Evolutionary conservation across 2,329 filamentous ascomycete genomes (phyloP).

Genomic region (Dichotomopilus funicola): DNA sequence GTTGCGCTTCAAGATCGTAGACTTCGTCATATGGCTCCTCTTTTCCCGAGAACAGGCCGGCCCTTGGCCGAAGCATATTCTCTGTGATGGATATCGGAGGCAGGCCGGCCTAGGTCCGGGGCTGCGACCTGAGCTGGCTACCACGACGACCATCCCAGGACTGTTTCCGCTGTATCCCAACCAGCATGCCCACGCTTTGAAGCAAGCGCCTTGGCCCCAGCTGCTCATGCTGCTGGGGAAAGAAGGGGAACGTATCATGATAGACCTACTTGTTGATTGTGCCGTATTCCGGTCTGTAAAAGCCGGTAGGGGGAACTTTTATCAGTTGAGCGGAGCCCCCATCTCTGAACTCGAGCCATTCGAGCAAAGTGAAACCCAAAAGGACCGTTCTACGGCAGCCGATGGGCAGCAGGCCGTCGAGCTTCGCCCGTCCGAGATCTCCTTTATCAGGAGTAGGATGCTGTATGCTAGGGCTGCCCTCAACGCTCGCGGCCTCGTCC

Average conservation of each 20-base stretch:
- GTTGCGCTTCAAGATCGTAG: conserved; percentile 53
- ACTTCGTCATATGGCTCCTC: conserved; percentile 70
- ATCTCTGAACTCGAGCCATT: conserved; percentile 28
- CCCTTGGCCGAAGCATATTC: conserved; percentile 60
- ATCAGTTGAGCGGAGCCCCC: conserved; percentile 66
- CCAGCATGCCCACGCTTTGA: conserved; percentile 61
- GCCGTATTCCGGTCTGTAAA: conserved; percentile 65
- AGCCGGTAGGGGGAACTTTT: conserved; percentile 57
- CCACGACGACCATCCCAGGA: conserved; percentile 52
- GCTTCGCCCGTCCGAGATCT: conserved; percentile 51
- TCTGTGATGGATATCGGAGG: conserved; percentile 76
- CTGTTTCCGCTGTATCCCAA: conserved; percentile 61
- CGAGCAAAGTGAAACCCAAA: conserved; percentile 1
- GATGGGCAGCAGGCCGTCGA: conserved; percentile 6
- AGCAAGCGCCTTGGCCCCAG: conserved; percentile 65
- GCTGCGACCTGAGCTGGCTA: conserved; percentile 15
- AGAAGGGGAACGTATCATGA: conserved; percentile 70
- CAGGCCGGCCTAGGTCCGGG: conserved; percentile 20
- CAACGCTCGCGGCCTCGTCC: conserved; percentile 59
- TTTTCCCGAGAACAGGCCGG: conserved; percentile 52
- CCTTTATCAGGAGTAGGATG: conserved; percentile 75
- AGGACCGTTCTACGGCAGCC: background rate
- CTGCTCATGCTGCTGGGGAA: conserved; percentile 67
- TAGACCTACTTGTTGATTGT: conserved; percentile 68
- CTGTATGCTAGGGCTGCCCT: conserved; percentile 73